Percentiles rank a stretch among this genome's conserved stretches.
Conservation (phyloP, 2,329 filamentous ascomycete genomes). For the Didymella glomerata region DNA sequence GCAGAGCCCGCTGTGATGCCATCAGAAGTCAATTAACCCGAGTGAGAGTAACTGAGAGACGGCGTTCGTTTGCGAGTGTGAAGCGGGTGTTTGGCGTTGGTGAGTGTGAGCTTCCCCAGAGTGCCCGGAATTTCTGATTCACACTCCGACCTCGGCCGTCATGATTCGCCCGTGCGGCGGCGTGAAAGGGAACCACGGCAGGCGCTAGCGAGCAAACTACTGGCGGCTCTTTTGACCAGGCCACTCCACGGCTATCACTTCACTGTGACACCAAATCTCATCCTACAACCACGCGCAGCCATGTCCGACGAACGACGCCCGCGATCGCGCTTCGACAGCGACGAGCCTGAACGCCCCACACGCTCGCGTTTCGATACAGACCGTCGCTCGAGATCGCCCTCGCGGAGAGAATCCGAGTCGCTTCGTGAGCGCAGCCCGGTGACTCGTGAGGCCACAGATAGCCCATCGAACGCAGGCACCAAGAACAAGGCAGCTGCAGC, state of each 20-base stretch:
- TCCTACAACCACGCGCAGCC: conserved; percentile 18
- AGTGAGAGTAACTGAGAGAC: conserved; percentile 33
- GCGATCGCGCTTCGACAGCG: conserved; percentile 94
- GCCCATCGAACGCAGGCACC: conserved; percentile 55
- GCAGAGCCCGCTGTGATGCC: conserved; percentile 54
- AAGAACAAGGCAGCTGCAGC: conserved; percentile 75
- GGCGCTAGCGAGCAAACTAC: conserved; percentile 8
- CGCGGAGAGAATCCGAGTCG: conserved; percentile 68
- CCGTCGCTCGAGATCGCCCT: conserved; percentile 75
- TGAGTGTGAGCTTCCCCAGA: conserved; percentile 17
- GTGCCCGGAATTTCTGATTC: conserved; percentile 16
- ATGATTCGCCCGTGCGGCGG: conserved; percentile 12
- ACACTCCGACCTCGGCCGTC: conserved; percentile 19
- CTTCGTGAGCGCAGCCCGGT: conserved; percentile 84
- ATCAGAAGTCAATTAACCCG: conserved; percentile 41
- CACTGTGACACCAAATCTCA: conserved; percentile 8
- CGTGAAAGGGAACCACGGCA: not conserved
- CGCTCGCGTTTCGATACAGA: conserved; percentile 77
- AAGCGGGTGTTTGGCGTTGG: conserved; percentile 5
- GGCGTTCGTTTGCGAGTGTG: conserved; percentile 2
- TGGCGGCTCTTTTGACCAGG: conserved; percentile 4
- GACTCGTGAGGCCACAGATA: conserved; percentile 58
- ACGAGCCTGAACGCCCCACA: conserved; percentile 70
- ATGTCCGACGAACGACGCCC: conserved; percentile 88
- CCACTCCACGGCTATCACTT: not conserved